Evolutionary conservation across 139 green algal genomes (phyloP).

Genomic region (Zygnema circumcarinatum): DNA sequence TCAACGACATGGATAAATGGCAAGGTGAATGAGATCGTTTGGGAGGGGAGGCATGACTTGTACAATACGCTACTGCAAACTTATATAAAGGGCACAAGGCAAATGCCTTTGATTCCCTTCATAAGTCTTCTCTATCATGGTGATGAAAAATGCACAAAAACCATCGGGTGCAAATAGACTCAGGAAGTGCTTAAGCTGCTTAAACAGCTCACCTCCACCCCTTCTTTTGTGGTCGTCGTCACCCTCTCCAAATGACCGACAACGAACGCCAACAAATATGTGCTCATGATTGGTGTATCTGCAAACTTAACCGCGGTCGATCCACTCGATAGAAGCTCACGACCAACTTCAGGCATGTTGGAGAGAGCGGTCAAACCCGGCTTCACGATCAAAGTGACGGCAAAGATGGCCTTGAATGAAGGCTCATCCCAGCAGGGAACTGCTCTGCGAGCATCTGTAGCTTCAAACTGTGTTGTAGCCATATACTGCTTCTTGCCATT

Average conservation of each 20-base stretch:
- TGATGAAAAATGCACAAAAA: no score
- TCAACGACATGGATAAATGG: no score
- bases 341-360: conserved; percentile 77
- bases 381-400: conserved; percentile 60
- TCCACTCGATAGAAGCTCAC: conserved; percentile 15
- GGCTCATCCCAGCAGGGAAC: conserved; percentile 96
- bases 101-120: no score
- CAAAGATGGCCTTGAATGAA: conserved; percentile 75
- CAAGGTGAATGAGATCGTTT: no score
- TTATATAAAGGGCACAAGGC: no score
- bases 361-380: conserved; percentile 68
- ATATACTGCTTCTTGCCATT: conserved; percentile 41
- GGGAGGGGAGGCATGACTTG: no score
- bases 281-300: conserved; percentile 78
- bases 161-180: no score
- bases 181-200: background rate
- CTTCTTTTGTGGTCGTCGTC: conserved; percentile 28
- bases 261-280: conserved; percentile 85
- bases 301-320: conserved; percentile 57
- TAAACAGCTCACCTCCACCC: conserved; percentile 38
- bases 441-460: conserved; percentile 62
- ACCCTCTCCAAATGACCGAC: conserved; percentile 71
- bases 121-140: no score
- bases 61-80: no score
- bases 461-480: conserved; percentile 61